A percentile compares a stretch with the other conserved stretches of the same genome.
Evolutionary conservation across 2,329 filamentous ascomycete species (phyloP).

Genomic region (Pseudogymnoascus destructans): DNA sequence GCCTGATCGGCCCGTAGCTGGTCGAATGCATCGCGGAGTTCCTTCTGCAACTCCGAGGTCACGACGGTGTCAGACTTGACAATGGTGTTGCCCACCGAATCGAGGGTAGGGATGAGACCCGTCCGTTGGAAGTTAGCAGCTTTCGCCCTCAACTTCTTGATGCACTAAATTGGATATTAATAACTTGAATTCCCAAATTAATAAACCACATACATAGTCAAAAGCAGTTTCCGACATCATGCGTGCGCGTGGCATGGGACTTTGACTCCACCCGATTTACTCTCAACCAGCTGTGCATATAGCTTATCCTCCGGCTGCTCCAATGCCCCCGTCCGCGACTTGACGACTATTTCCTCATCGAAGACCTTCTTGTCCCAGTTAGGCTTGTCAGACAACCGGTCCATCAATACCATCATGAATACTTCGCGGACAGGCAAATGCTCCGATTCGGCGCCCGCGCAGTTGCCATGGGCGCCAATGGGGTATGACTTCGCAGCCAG

Average conservation of each 20-base stretch:
- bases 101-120: background rate
- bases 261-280: slow-evolving; percentile 7
- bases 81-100: slow-evolving; percentile 22
- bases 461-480: background rate
- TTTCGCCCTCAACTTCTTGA: slow-evolving; percentile 19
- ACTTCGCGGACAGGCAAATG: slow-evolving; percentile 9
- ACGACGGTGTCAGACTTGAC: slow-evolving; percentile 41
- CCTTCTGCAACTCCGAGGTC: slow-evolving; percentile 26
- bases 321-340: slow-evolving; percentile 21
- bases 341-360: slow-evolving; percentile 18
- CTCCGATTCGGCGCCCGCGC: background rate
- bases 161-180: slow-evolving; percentile 12
- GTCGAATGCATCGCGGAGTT: slow-evolving; percentile 32
- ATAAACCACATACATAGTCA: background rate
- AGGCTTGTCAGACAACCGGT: slow-evolving; percentile 6
- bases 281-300: slow-evolving; percentile 26
- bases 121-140: slow-evolving; percentile 16
- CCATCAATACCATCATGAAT: slow-evolving; percentile 10
- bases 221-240: background rate
- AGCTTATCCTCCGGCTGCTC: slow-evolving; percentile 18
- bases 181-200: background rate
- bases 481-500: too few relatives aligned
- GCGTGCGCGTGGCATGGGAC: background rate
- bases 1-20: slow-evolving; percentile 39
- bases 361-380: slow-evolving; percentile 17